Conservation (phyloP, 2,329 filamentous ascomycete genomes). For the Ophiostoma quercus region DNA sequence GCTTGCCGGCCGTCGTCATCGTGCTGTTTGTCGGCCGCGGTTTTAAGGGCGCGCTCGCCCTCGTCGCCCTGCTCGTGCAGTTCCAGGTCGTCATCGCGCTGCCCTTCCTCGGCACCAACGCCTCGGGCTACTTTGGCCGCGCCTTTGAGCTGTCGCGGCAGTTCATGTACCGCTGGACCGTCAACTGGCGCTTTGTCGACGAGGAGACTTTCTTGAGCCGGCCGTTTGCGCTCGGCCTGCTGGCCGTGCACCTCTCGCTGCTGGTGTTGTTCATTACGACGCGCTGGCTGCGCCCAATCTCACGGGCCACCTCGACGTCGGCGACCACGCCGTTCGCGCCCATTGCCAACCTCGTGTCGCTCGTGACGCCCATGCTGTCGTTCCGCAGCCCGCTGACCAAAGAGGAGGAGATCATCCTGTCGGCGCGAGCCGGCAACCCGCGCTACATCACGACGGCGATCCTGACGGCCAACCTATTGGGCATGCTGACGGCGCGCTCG, state of each 20-base stretch:
- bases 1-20: constrained; percentile 72
- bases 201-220: constrained; percentile 70
- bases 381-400: background rate
- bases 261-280: constrained; percentile 60
- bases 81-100: constrained; percentile 63
- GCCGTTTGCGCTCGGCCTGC: constrained; percentile 61
- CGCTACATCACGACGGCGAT: constrained; percentile 72
- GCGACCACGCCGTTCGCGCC: background rate
- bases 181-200: constrained; percentile 95
- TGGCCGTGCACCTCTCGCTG: constrained; percentile 60
- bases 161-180: constrained; percentile 97
- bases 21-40: constrained; percentile 71
- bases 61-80: constrained; percentile 67
- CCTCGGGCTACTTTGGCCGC: constrained; percentile 66
- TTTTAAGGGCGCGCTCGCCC: constrained; percentile 57
- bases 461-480: constrained; percentile 69
- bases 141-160: constrained; percentile 88
- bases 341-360: background rate
- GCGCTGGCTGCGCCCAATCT: constrained; percentile 66
- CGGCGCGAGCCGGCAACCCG: constrained; percentile 57
- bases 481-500: constrained; percentile 78
- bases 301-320: constrained; percentile 42
- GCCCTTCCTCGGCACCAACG: constrained; percentile 65
- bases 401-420: constrained; percentile 50
- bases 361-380: constrained; percentile 20